Percentiles rank a stretch among this genome's conserved stretches.
phyloP scores from a whole-genome alignment of 2,329 filamentous ascomycete species.

The Gliomastix tumulicola region DNA sequence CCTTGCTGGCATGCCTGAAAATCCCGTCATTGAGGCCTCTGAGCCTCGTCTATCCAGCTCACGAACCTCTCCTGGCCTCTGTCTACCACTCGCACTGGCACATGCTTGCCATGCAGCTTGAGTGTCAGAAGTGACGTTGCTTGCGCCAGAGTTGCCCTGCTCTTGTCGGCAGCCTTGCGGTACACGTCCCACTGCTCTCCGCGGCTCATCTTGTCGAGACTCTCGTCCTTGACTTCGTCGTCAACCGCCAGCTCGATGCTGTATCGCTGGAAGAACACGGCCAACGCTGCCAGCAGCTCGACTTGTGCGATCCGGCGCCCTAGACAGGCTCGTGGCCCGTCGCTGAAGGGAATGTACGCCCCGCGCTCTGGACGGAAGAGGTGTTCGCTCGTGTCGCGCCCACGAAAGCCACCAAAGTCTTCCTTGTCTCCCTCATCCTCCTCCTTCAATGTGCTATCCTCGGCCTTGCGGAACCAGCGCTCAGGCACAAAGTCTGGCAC shows the following conservation, averaged over 20 bases:
- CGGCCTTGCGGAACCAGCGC: constrained; percentile 54
- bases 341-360: constrained; percentile 51
- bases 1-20: too few species aligned
- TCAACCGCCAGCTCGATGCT: constrained; percentile 66
- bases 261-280: constrained; percentile 49
- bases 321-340: constrained; percentile 50
- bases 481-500: constrained; percentile 64
- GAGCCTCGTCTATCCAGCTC: constrained; percentile 19
- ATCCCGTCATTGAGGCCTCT: too few species aligned
- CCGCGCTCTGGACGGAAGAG: constrained; percentile 55
- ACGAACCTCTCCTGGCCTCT: constrained; percentile 66
- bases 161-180: constrained; percentile 47
- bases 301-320: constrained; percentile 53
- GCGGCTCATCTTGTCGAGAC: constrained; percentile 42
- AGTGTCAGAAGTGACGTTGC: constrained; percentile 64
- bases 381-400: constrained; percentile 53
- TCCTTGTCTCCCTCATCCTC: constrained; percentile 34
- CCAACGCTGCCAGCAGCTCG: constrained; percentile 47
- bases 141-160: constrained; percentile 20
- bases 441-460: constrained; percentile 7
- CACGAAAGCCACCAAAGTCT: constrained; percentile 51
- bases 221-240: constrained; percentile 45
- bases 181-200: constrained; percentile 47
- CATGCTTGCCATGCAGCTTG: constrained; percentile 56
- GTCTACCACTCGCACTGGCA: constrained; percentile 62